Evolutionary conservation across 768 basidiomycete genomes (phyloP).

Genomic region (Suillus sp.): DNA sequence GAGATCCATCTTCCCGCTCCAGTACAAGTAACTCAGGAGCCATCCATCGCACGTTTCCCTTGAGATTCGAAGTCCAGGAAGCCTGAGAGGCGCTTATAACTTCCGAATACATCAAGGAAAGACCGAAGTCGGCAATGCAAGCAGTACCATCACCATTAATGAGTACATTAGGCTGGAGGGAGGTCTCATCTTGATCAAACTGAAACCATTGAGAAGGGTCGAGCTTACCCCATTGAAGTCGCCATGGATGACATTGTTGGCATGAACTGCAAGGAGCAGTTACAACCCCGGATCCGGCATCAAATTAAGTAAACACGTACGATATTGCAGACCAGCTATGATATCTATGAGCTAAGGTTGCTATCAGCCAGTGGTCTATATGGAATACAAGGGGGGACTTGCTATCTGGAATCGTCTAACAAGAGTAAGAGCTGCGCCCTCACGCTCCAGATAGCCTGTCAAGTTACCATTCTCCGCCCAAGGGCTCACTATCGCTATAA

Average conservation of each 20-base stretch:
- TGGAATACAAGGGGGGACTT: neutral
- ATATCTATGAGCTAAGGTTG: neutral
- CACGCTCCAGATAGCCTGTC: conserved; percentile 19
- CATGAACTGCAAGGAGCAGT: conserved; percentile 4
- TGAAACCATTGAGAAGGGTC: neutral
- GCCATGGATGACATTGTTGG: conserved; percentile 5
- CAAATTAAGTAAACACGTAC: neutral
- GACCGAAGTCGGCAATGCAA: conserved; percentile 48
- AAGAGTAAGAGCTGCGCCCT: neutral
- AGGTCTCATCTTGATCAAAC: neutral
- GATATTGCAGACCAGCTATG: neutral
- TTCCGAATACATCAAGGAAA: conserved; percentile 43
- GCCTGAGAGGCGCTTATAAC: conserved; percentile 22
- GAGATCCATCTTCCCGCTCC: conserved; percentile 28
- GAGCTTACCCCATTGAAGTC: conserved; percentile 14
- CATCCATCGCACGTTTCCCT: conserved; percentile 46
- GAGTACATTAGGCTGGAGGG: conserved; percentile 46
- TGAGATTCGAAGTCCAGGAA: neutral
- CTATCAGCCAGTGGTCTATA: neutral
- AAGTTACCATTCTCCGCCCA: conserved; percentile 30
- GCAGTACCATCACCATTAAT: conserved; percentile 44
- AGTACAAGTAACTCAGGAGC: conserved; percentile 41
- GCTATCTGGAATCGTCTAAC: conserved; percentile 15
- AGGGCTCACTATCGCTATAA: conserved; percentile 26
- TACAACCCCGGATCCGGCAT: no score